Evolutionary conservation across 108 stramenopile genomes (phyloP).

Genomic region (Skeletonema costatum): DNA sequence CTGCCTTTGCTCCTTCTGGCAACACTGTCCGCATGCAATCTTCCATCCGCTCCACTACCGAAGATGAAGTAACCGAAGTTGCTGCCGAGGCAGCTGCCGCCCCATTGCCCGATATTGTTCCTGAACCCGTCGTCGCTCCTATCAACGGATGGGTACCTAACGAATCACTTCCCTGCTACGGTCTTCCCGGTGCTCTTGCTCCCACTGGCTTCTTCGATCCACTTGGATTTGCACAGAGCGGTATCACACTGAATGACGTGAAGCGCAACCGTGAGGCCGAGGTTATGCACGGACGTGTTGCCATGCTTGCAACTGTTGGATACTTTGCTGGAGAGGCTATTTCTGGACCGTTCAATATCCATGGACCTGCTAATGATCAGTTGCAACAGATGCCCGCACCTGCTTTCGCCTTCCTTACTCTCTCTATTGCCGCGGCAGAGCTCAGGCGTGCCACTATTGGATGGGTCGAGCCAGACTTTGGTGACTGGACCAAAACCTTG

Average conservation of each 20-base stretch:
- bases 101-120: constrained; percentile 10
- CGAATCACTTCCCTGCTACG: constrained; percentile 43
- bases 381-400: constrained; percentile 62
- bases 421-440: constrained; percentile 65
- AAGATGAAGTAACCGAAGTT: constrained; percentile 7
- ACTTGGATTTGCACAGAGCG: constrained; percentile 62
- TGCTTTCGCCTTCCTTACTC: constrained; percentile 37
- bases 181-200: constrained; percentile 66
- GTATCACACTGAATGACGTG: constrained; percentile 56
- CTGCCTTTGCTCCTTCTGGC: constrained; percentile 32
- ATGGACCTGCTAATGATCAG: constrained; percentile 84
- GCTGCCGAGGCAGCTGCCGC: constrained; percentile 1
- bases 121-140: constrained; percentile 16
- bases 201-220: constrained; percentile 78
- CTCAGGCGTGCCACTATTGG: constrained; percentile 65
- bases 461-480: constrained; percentile 70
- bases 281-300: constrained; percentile 71
- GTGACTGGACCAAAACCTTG: constrained; percentile 41
- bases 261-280: constrained; percentile 77
- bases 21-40: not conserved
- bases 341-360: constrained; percentile 45
- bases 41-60: constrained; percentile 9
- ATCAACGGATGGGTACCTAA: constrained; percentile 73
- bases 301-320: constrained; percentile 68
- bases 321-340: constrained; percentile 54